A percentile compares a stretch with the other conserved stretches of the same genome.
Conservation (phyloP, 2,329 filamentous ascomycete genomes). For the Waltergamsia citrina region DNA sequence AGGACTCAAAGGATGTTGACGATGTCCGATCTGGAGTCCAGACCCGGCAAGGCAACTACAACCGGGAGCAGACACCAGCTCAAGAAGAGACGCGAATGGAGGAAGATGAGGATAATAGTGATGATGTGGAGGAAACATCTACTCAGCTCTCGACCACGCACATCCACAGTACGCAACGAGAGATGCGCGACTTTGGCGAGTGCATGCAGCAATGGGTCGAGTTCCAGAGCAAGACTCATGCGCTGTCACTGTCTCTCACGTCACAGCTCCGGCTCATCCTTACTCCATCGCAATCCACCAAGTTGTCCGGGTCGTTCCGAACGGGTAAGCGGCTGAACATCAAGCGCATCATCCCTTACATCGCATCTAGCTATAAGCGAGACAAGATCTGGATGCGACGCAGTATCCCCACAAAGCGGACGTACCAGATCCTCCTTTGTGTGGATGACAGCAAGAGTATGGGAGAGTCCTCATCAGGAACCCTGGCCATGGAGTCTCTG, state of each 20-base stretch:
- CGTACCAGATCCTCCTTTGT: conserved; percentile 94
- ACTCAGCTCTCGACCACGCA: conserved; percentile 66
- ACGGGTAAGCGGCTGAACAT: conserved; percentile 98
- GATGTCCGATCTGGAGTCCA: conserved; percentile 51
- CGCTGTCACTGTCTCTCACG: conserved; percentile 79
- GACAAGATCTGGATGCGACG: conserved; percentile 99
- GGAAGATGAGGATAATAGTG: conserved; percentile 34
- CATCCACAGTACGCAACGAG: conserved; percentile 37
- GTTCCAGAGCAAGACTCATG: conserved; percentile 76
- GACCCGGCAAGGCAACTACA: conserved; percentile 48
- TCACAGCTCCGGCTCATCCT: conserved; percentile 95
- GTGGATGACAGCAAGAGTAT: conserved; percentile 95
- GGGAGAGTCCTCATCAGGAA: conserved; percentile 68
- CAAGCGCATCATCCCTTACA: conserved; percentile 98
- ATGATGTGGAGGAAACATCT: conserved; percentile 40
- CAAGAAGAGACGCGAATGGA: conserved; percentile 32
- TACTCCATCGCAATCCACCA: conserved; percentile 87
- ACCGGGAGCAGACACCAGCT: conserved; percentile 36
- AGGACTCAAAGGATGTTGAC: conserved; percentile 29
- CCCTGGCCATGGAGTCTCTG: conserved; percentile 85
- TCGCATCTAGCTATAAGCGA: conserved; percentile 94
- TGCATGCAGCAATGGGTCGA: conserved; percentile 72
- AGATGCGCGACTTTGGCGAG: conserved; percentile 38
- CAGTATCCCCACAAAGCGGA: conserved; percentile 81
- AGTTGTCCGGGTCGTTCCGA: conserved; percentile 91